Evolutionary conservation across 2,329 filamentous ascomycete species (phyloP), one percentile per base, ranked within the genome.

Genomic region (Clathrospora elynae): DNA sequence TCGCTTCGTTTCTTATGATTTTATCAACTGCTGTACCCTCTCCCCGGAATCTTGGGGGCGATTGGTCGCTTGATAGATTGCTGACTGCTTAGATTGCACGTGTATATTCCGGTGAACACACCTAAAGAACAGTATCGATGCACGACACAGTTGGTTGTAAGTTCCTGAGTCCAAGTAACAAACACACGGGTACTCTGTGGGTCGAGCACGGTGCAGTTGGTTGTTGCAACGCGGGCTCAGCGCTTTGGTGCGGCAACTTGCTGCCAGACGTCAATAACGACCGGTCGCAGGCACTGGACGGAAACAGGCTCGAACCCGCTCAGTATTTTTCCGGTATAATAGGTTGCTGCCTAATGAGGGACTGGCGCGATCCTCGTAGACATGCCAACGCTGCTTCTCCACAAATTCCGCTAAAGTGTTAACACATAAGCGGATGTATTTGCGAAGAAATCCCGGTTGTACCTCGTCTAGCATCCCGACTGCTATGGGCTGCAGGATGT

Each of bases 161-260:
- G 41, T 40, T 49, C 20, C 22, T 31, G 19, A 24, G 17, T 36
- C 16, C n/a, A 19, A 29, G 24, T 20, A 24, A 29, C 29, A 35
- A 22, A 31, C n/a, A 19, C 14, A 26, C 37, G 16, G 24, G 35
- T 23, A 17, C 31, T 41, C 29, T 17, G 23, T 51, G 44, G 40
- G 38, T 37, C 35, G 38, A 13, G 43, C 44, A 51, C 37, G 33
- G 40, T 46, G 46, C 48, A 50, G 25, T n/a, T n/a, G n/a, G n/a
- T n/a, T 39, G 30, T 36, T 42, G 34, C 36, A 23, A 23, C 24
- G 32, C 8, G 11, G 11, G 19, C 34, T 37, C 31, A 16, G 22
- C 26, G 23, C 28, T 17, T 33, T 19, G 9, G 26, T 38, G 30
- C 16, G 24, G 22, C 19, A 25, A 17, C 29, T 29, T 25, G 33